These are phyloP conservation scores for Pseudonectria foliicola DNA, from an alignment of 2,329 filamentous ascomycete species.

Conservation along the genomic window DNA sequence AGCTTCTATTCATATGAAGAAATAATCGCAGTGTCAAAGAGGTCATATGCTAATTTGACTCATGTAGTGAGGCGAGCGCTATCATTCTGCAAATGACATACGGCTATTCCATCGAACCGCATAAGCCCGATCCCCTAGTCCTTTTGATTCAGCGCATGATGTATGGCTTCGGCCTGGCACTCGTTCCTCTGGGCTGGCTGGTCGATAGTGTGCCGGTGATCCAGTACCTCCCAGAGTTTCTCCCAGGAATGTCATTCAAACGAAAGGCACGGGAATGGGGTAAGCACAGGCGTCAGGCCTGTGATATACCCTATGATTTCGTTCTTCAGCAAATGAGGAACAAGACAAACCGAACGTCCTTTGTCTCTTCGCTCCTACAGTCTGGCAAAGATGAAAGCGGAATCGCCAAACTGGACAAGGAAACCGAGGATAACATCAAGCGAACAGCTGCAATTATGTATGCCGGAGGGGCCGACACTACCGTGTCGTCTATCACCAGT, in stretches of 20 bases:
- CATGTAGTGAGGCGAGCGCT: conserved; percentile 24
- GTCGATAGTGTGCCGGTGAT: conserved; percentile 27
- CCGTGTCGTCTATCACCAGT: conserved; percentile 21
- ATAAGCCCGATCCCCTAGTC: conserved; percentile 24
- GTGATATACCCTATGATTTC: conserved; percentile 24
- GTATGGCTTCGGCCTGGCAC: conserved; percentile 20
- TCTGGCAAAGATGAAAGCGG: conserved; percentile 1
- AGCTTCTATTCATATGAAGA: too few relatives aligned
- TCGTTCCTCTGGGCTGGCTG: conserved; percentile 24
- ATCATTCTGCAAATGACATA: conserved; percentile 24
- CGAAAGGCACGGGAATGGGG: conserved; percentile 18
- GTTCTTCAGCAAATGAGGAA: conserved; percentile 20
- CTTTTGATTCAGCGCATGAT: conserved; percentile 22
- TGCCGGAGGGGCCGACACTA: conserved; percentile 10
- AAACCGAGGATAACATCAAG: conserved; percentile 5
- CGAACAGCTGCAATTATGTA: conserved; percentile 5
- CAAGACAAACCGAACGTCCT: conserved; percentile 14
- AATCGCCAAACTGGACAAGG: too few relatives aligned
- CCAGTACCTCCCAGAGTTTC: conserved; percentile 21
- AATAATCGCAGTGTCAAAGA: too few relatives aligned
- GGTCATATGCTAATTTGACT: too few relatives aligned
- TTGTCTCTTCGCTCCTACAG: conserved; percentile 20
- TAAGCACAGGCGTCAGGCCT: conserved; percentile 8
- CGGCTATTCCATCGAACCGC: conserved; percentile 25
- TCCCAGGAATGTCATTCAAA: conserved; percentile 26